A percentile compares a stretch with the other conserved stretches of the same genome.
Conservation (phyloP, 2,329 filamentous ascomycete species). For the Colletotrichum higginsianum region DNA sequence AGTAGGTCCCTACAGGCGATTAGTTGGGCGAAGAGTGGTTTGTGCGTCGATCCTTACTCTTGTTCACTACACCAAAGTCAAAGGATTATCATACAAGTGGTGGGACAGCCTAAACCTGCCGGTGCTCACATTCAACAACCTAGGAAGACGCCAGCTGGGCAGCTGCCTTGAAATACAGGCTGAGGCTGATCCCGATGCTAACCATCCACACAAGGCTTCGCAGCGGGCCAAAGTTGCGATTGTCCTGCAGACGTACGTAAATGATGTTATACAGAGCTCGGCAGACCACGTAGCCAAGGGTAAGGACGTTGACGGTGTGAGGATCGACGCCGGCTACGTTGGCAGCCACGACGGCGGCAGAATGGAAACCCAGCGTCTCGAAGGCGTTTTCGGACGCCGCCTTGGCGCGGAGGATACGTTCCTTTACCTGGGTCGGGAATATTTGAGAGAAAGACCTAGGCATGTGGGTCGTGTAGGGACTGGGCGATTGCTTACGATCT, state of each 20-base stretch:
- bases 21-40: too few relatives aligned
- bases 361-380: constrained; percentile 61
- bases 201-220: constrained; percentile 57
- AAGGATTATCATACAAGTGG: background rate
- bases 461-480: background rate
- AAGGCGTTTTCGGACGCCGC: constrained; percentile 61
- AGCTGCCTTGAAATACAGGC: constrained; percentile 61
- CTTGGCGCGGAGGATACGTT: constrained; percentile 68
- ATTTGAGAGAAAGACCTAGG: background rate
- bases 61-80: background rate
- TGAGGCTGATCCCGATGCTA: constrained; percentile 52
- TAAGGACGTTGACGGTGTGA: constrained; percentile 57
- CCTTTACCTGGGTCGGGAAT: constrained; percentile 60
- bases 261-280: constrained; percentile 58
- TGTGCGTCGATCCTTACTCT: too few relatives aligned
- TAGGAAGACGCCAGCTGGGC: constrained; percentile 43
- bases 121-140: background rate
- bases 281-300: constrained; percentile 56
- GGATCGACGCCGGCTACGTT: constrained; percentile 59
- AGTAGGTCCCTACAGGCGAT: too few relatives aligned
- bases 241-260: constrained; percentile 61
- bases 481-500: constrained; percentile 44
- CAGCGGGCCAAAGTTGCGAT: constrained; percentile 54
- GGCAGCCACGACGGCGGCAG: constrained; percentile 60
- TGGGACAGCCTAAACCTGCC: background rate